Conservation (phyloP, 495 filamentous ascomycete genomes). For the Sphaerosporella brunnea region DNA sequence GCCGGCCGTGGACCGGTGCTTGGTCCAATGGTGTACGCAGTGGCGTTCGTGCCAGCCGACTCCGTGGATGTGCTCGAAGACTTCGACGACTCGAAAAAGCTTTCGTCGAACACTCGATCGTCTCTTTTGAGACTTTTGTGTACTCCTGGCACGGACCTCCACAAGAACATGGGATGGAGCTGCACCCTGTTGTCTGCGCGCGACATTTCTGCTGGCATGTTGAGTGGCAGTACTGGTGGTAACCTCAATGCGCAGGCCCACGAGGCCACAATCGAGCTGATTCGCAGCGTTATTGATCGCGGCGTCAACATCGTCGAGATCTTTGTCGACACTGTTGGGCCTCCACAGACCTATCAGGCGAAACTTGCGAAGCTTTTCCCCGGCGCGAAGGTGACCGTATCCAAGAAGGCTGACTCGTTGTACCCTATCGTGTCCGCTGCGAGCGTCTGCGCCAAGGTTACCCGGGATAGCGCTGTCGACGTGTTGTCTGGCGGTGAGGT, state of each 20-base stretch:
- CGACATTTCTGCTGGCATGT: constrained; percentile 31
- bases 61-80: constrained; percentile 51
- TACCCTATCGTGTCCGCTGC: constrained; percentile 91
- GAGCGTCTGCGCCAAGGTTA: constrained; percentile 89
- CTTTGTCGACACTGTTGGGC: constrained; percentile 89
- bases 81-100: constrained; percentile 26
- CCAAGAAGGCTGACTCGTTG: constrained; percentile 85
- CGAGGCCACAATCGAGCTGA: constrained; percentile 80
- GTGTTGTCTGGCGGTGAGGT: constrained; percentile 35
- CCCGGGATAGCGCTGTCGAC: constrained; percentile 73
- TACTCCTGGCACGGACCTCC: constrained; percentile 7
- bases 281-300: constrained; percentile 50
- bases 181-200: constrained; percentile 12
- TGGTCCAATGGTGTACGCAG: constrained; percentile 90
- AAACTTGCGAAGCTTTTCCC: constrained; percentile 76
- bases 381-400: constrained; percentile 60
- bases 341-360: constrained; percentile 60
- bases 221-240: constrained; percentile 35
- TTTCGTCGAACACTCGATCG: constrained; percentile 15
- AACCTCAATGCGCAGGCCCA: constrained; percentile 97
- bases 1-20: constrained; percentile 88
- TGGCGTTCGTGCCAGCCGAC: constrained; percentile 74
- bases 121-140: constrained; percentile 11
- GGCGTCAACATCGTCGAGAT: constrained; percentile 73
- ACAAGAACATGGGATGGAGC: constrained; percentile 16